Evolutionary conservation across 345 rosid species (phyloP).

Genomic region (Combretum micranthum): DNA sequence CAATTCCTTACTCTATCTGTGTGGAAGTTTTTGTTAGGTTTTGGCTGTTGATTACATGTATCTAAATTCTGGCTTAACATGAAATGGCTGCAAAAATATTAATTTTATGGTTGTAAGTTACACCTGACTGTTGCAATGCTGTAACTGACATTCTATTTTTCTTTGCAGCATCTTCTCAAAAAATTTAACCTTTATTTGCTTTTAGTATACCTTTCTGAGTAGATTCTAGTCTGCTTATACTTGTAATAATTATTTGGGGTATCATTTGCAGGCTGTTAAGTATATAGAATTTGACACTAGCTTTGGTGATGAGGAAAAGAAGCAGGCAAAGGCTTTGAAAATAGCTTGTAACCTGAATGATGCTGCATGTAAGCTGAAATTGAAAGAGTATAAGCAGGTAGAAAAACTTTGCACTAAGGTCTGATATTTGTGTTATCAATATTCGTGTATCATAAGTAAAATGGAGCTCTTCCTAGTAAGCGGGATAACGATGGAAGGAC

Average conservation of each 20-base stretch:
- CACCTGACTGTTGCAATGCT: too few species aligned
- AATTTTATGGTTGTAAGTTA: too few species aligned
- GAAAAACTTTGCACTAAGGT: constrained; percentile 79
- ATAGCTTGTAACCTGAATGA: constrained; percentile 79
- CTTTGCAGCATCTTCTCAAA: too few species aligned
- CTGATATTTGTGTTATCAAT: neutral
- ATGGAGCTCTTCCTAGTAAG: too few species aligned
- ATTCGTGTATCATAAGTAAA: neutral
- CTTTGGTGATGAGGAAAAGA: constrained; percentile 76
- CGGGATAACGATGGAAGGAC: too few species aligned
- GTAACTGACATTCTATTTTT: too few species aligned
- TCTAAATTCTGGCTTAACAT: too few species aligned
- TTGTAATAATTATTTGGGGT: neutral
- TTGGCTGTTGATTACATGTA: neutral
- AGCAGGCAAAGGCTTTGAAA: constrained; percentile 67
- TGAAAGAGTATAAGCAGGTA: constrained; percentile 74
- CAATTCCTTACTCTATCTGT: neutral
- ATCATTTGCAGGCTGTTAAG: constrained; percentile 57
- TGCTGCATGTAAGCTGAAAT: constrained; percentile 83
- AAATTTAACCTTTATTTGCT: too few species aligned
- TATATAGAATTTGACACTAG: constrained; percentile 71
- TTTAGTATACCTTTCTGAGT: neutral
- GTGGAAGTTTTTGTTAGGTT: neutral
- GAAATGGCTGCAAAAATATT: too few species aligned
- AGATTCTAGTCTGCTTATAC: neutral